phyloP scores from a whole-genome alignment of 768 basidiomycete genomes.

The Lactarius akahatsu region DNA sequence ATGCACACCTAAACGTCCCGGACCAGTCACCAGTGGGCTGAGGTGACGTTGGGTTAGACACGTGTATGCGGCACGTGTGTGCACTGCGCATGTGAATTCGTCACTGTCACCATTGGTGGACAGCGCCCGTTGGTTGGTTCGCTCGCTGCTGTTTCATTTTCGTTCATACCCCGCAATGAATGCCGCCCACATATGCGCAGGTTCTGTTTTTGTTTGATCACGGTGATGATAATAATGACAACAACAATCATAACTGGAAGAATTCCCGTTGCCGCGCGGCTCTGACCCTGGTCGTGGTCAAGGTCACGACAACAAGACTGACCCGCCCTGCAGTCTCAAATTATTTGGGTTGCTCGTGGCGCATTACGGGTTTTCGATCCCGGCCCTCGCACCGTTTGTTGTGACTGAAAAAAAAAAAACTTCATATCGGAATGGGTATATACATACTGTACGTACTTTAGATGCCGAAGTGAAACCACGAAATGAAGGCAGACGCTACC shows the following conservation, averaged over 20 bases:
- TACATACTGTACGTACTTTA: neutral
- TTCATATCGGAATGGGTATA: no score
- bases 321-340: neutral
- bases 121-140: neutral
- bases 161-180: neutral
- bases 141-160: neutral
- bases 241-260: neutral
- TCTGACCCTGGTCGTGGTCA: neutral
- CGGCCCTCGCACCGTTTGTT: neutral
- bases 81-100: neutral
- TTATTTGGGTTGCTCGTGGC: neutral
- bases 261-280: neutral
- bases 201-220: neutral
- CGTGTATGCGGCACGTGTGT: neutral
- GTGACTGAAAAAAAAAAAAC: neutral
- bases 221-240: neutral
- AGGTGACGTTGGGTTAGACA: neutral
- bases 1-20: neutral
- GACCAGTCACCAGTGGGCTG: neutral
- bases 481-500: neutral
- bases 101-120: neutral
- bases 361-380: neutral
- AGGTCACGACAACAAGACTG: neutral
- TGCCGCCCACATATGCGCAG: neutral
- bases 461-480: neutral